Percentiles rank a stretch among this genome's conserved stretches.
Evolutionary conservation across 805 yeast genomes (phyloP).

Genomic region (Spathaspora gorwiae): DNA sequence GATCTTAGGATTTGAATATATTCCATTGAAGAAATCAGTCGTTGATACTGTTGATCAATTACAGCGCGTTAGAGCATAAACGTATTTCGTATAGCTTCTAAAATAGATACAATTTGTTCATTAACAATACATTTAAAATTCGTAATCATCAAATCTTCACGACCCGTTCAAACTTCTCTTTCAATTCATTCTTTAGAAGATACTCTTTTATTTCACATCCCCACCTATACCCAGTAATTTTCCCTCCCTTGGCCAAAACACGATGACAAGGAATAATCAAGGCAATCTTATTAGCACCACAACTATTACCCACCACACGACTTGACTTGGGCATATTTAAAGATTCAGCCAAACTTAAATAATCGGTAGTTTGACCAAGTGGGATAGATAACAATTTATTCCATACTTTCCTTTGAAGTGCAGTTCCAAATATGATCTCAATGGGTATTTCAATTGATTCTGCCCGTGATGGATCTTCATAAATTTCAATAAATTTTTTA

Average conservation of each 20-base stretch:
- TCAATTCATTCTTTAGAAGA: slow-evolving; percentile 20
- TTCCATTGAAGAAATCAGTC: slow-evolving; percentile 34
- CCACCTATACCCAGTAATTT: slow-evolving; percentile 36
- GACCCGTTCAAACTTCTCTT: neutral
- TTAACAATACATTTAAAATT: no score
- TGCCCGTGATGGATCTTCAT: slow-evolving; percentile 9
- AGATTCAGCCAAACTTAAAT: slow-evolving; percentile 25
- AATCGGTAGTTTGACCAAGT: slow-evolving; percentile 26
- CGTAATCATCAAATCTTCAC: neutral
- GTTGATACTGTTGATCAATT: slow-evolving; percentile 40
- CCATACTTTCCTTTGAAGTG: slow-evolving; percentile 38
- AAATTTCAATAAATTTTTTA: slow-evolving; percentile 4
- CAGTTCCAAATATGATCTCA: slow-evolving; percentile 32
- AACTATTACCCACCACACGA: slow-evolving; percentile 39
- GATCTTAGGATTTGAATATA: slow-evolving; percentile 35
- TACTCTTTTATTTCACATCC: slow-evolving; percentile 29
- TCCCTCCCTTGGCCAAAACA: slow-evolving; percentile 25
- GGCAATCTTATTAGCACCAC: slow-evolving; percentile 37
- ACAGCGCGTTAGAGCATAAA: slow-evolving; percentile 1
- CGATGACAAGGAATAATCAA: slow-evolving; percentile 43
- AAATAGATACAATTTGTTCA: no score
- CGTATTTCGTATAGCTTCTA: no score
- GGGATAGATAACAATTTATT: slow-evolving; percentile 20
- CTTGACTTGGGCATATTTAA: slow-evolving; percentile 25
- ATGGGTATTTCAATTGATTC: neutral